Evolutionary conservation across 108 stramenopile species (phyloP).

Genomic region (Pseudonitzschia delicatissima): DNA sequence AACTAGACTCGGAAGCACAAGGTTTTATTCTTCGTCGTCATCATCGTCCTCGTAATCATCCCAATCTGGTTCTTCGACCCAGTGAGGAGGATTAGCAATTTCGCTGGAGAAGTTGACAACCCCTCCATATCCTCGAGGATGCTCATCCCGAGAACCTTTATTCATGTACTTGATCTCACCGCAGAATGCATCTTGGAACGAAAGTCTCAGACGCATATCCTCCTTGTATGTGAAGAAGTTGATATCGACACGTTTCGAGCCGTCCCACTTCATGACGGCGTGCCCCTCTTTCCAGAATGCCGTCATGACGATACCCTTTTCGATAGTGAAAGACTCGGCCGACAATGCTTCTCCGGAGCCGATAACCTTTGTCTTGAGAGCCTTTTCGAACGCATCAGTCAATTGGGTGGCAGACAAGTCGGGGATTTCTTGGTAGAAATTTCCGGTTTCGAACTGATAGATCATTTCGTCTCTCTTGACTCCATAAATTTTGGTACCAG

Average conservation of each 20-base stretch:
- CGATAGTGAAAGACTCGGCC: constrained; percentile 5
- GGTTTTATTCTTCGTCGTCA: too few relatives aligned
- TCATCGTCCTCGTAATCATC: too few relatives aligned
- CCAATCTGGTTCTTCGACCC: too few relatives aligned
- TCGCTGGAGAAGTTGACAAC: constrained; percentile 53
- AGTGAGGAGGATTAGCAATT: constrained; percentile 13
- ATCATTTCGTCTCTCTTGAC: constrained; percentile 1
- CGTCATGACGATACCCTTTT: constrained; percentile 13
- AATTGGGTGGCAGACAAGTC: background rate
- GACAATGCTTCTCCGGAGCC: background rate
- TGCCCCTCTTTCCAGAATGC: constrained; percentile 26
- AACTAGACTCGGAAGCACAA: too few relatives aligned
- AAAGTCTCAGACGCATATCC: background rate
- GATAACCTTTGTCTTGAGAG: background rate
- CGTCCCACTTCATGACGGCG: constrained; percentile 40
- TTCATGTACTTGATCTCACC: constrained; percentile 21
- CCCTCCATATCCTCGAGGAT: constrained; percentile 49
- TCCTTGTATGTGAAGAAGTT: constrained; percentile 33
- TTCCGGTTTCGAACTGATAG: constrained; percentile 8
- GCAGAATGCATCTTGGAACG: constrained; percentile 24
- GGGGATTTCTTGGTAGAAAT: constrained; percentile 4
- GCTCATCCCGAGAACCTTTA: constrained; percentile 46
- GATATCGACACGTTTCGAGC: constrained; percentile 37
- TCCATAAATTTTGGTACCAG: constrained; percentile 4
- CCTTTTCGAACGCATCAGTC: background rate